phyloP scores from a whole-genome alignment of 768 basidiomycete species.

The Trametes gibbosa region DNA sequence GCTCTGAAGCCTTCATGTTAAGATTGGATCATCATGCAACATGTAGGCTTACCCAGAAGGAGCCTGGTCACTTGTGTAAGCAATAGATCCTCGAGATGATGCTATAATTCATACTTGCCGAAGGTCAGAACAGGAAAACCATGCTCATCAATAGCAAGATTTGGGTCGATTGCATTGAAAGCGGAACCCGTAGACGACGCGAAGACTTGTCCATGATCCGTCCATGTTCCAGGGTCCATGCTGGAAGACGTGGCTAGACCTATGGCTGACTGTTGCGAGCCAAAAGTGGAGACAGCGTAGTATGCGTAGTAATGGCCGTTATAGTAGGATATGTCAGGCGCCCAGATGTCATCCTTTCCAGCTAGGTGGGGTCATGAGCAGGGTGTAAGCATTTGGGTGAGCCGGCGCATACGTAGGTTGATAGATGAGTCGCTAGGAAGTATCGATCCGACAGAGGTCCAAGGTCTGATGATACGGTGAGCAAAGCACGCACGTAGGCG shows the following conservation, averaged over 20 bases:
- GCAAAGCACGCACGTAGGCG: neutral
- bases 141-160: constrained; percentile 20
- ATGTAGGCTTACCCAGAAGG: constrained; percentile 13
- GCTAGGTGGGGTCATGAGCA: neutral
- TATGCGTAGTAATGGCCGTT: constrained; percentile 25
- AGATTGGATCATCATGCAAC: too few relatives aligned
- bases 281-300: constrained; percentile 24
- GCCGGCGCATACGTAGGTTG: constrained; percentile 6
- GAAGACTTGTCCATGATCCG: constrained; percentile 25
- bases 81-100: too few relatives aligned
- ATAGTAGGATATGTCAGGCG: constrained; percentile 24
- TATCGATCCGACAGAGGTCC: constrained; percentile 22
- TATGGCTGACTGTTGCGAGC: constrained; percentile 26
- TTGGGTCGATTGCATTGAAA: constrained; percentile 23
- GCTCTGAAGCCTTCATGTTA: neutral
- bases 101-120: constrained; percentile 9
- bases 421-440: constrained; percentile 18
- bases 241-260: constrained; percentile 24
- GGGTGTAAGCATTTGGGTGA: too few relatives aligned
- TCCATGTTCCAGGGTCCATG: constrained; percentile 27
- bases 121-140: constrained; percentile 20
- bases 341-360: constrained; percentile 25
- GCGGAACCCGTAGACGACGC: constrained; percentile 11
- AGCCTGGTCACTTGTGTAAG: neutral
- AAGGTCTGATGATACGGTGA: constrained; percentile 13